These are phyloP conservation scores for Podila horticola DNA, from an alignment of 192 early-diverging fungal genomes.

Conservation along the genomic window DNA sequence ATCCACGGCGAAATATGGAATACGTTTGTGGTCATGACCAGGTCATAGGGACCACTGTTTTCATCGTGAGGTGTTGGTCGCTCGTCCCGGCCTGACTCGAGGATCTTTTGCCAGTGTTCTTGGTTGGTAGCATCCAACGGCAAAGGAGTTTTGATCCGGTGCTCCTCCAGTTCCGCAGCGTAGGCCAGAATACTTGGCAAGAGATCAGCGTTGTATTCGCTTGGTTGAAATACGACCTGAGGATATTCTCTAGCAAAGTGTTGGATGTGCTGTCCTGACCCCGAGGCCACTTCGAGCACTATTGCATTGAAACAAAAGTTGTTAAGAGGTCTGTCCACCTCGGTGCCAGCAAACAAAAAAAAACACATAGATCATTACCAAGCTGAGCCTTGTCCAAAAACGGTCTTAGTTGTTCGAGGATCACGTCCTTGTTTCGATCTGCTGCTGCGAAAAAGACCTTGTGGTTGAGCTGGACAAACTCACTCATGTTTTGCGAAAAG, in stretches of 20 bases:
- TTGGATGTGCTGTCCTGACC: slow-evolving; percentile 42
- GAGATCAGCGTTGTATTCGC: slow-evolving; percentile 21
- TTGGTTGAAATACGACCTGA: slow-evolving; percentile 32
- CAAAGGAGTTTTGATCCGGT: slow-evolving; percentile 28
- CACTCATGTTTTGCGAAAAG: slow-evolving; percentile 37
- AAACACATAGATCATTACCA: slow-evolving; percentile 5
- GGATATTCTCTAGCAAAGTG: slow-evolving; percentile 30
- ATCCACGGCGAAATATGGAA: slow-evolving; percentile 50
- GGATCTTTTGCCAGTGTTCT: slow-evolving; percentile 24
- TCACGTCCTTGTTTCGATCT: slow-evolving; percentile 44
- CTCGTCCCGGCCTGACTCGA: background rate
- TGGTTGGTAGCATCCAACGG: slow-evolving; percentile 39
- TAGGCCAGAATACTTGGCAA: slow-evolving; percentile 40
- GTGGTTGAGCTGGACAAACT: slow-evolving; percentile 40
- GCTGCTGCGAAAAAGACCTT: slow-evolving; percentile 49
- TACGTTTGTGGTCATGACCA: slow-evolving; percentile 40
- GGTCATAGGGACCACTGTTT: slow-evolving; percentile 4
- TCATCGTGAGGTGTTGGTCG: background rate
- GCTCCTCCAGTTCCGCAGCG: slow-evolving; percentile 18
- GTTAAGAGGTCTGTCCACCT: too few species aligned
- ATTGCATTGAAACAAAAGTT: background rate
- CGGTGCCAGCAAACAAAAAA: background rate
- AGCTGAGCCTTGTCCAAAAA: slow-evolving; percentile 13
- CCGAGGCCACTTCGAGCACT: slow-evolving; percentile 45
- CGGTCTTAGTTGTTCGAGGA: slow-evolving; percentile 24